Base-by-base conservation (phyloP, 495 filamentous ascomycete species). In the Neurospora intermedia region DNA sequence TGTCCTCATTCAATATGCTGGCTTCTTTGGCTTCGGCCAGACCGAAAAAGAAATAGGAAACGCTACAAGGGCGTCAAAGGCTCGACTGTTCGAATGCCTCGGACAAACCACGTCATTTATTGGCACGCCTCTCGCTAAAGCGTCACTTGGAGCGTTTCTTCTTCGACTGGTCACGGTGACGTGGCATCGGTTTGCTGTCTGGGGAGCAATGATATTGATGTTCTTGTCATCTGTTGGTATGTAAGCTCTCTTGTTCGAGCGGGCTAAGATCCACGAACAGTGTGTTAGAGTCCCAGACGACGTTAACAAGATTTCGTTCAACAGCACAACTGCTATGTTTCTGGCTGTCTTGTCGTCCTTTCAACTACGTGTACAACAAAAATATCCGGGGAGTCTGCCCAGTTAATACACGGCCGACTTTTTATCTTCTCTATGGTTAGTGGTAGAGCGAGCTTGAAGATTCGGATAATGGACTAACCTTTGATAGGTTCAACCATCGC, bases 151-250 rank as follows among this genome's bases (percentile, higher is more conserved):
- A 0, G 69, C 80, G 4, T 81, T 81, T 46, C 75, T 81, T 8
- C 73, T 81, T 43, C 77, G 79, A 4, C 74, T 81, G 0, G 78
- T 80, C 16, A 75, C 75, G n/a, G 31, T 70, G 27, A 70, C 70
- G 43, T 83, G 81, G 81, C 81, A 83, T 45, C 76, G 74, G 43
- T 73, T 81, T 41, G 78, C 76, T 46, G 77, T 81, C n/a, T 80
- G 77, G 78, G 62, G 38, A 6, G 80, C 81, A 40, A 78, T 82
- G 77, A 43, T 40, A 0, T 54, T 76, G 20, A 70, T 75, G 7
- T 43, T 42, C 70, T 27, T 71, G 5, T 76, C 74, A 8, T 76
- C 77, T 15, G 76, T 77, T 43, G 73, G 75, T 72, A 77, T 70
- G 35, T 41, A 2, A 41, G 66, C 73, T 66, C 42, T 73, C 43